A percentile compares a stretch with the other conserved stretches of the same genome.
Conservation (phyloP, 2,329 filamentous ascomycete species). For the Pestalotiopsis sp. region DNA sequence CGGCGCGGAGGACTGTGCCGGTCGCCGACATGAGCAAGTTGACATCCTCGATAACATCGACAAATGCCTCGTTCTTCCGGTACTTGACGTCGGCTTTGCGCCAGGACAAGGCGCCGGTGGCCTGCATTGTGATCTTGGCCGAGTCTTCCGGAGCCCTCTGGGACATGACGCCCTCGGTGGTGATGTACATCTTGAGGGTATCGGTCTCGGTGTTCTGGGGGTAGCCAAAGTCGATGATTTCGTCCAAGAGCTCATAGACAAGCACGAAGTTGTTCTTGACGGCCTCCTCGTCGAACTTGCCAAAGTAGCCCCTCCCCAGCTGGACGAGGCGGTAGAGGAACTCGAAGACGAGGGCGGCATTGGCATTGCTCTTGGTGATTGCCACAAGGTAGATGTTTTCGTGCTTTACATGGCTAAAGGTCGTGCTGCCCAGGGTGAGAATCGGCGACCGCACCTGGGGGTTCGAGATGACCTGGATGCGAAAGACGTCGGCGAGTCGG, state of each 20-base stretch:
- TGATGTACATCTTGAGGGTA: slow-evolving; percentile 99
- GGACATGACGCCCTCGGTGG: slow-evolving; percentile 96
- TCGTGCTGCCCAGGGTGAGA: slow-evolving; percentile 94
- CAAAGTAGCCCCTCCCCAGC: slow-evolving; percentile 94
- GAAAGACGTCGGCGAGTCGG: slow-evolving; percentile 96
- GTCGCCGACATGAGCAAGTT: slow-evolving; percentile 99
- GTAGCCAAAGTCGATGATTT: slow-evolving; percentile 98
- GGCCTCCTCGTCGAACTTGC: slow-evolving; percentile 98
- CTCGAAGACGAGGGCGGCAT: slow-evolving; percentile 96
- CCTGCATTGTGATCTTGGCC: slow-evolving; percentile 98
- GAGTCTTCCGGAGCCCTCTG: slow-evolving; percentile 86
- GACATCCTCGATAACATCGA: slow-evolving; percentile 98
- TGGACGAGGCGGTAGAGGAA: slow-evolving; percentile 92
- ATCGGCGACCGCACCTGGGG: slow-evolving; percentile 97
- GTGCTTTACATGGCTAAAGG: slow-evolving; percentile 99
- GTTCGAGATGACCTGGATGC: slow-evolving; percentile 99
- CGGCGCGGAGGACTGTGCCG: slow-evolving; percentile 89
- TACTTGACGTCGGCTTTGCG: slow-evolving; percentile 97
- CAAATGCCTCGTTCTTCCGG: slow-evolving; percentile 98
- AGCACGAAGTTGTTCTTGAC: slow-evolving; percentile 99
- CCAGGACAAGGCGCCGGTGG: slow-evolving; percentile 95
- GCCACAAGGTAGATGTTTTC: slow-evolving; percentile 99
- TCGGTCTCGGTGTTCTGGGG: slow-evolving; percentile 99
- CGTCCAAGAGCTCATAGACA: slow-evolving; percentile 95
- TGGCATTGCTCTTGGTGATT: slow-evolving; percentile 98